Conservation (phyloP, 2,329 filamentous ascomycete genomes). For the Trichoderma oligosporum region DNA sequence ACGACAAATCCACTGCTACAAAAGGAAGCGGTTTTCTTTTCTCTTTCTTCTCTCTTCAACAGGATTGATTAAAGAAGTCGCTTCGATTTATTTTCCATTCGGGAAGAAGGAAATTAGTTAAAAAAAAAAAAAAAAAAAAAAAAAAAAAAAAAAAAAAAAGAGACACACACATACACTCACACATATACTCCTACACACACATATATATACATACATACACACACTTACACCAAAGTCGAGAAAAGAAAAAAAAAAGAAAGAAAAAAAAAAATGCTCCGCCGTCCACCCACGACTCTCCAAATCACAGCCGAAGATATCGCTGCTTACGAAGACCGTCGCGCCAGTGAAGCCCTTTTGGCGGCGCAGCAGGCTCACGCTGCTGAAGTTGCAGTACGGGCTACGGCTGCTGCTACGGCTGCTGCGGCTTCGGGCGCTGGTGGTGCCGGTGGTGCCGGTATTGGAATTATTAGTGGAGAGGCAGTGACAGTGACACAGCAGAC, state of each 20-base stretch:
- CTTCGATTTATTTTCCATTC: too few species aligned
- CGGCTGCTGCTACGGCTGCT: constrained; percentile 16
- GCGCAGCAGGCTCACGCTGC: constrained; percentile 32
- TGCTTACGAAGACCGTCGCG: constrained; percentile 62
- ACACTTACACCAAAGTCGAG: not conserved
- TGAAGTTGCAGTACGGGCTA: constrained; percentile 24
- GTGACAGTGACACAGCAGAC: constrained; percentile 25
- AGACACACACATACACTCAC: not conserved
- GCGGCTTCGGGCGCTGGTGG: not conserved
- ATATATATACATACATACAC: too few species aligned
- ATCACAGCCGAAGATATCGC: constrained; percentile 69
- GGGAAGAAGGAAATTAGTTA: too few species aligned
- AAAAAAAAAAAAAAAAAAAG: not conserved
- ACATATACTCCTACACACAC: too few species aligned
- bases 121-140: too few species aligned
- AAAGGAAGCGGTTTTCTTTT: too few species aligned
- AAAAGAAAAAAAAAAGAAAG: not conserved
- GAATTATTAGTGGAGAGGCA: too few species aligned
- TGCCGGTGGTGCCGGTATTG: constrained; percentile 27
- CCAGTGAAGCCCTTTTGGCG: constrained; percentile 37
- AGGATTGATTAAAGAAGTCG: too few species aligned
- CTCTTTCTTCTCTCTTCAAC: too few species aligned
- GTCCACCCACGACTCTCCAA: constrained; percentile 62
- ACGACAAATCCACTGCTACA: too few species aligned
- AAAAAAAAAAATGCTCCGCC: constrained; percentile 55